Evolutionary conservation across 805 yeast species (phyloP).

Genomic region (Saccharomycopsis selenospora): DNA sequence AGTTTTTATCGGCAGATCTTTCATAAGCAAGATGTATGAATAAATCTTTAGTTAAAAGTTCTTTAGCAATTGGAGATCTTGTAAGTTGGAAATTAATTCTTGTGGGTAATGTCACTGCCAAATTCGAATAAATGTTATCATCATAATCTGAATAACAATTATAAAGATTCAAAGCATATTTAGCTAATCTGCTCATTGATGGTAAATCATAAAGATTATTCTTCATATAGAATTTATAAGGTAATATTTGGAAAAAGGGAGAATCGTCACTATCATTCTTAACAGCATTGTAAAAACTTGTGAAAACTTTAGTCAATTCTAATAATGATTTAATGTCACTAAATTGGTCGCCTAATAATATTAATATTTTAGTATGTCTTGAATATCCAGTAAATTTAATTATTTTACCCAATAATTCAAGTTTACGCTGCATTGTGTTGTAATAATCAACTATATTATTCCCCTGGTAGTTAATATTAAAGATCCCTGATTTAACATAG

Average conservation of each 20-base stretch:
- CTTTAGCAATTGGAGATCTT: slow-evolving; percentile 30
- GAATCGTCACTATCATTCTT: slow-evolving; percentile 27
- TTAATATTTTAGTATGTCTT: slow-evolving; percentile 40
- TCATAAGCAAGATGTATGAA: slow-evolving; percentile 83
- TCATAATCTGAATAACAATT: slow-evolving; percentile 42
- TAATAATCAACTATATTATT: slow-evolving; percentile 23
- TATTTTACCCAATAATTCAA: slow-evolving; percentile 16
- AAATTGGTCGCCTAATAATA: slow-evolving; percentile 44
- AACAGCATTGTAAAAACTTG: slow-evolving; percentile 37
- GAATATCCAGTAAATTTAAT: slow-evolving; percentile 22
- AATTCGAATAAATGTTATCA: slow-evolving; percentile 30
- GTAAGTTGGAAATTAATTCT: slow-evolving; percentile 39
- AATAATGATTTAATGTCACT: slow-evolving; percentile 38
- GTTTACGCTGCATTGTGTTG: slow-evolving; percentile 24
- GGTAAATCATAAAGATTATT: slow-evolving; percentile 29
- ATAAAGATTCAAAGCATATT: slow-evolving; percentile 48
- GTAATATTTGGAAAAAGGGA: slow-evolving; percentile 33
- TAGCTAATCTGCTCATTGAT: slow-evolving; percentile 33
- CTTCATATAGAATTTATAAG: slow-evolving; percentile 35
- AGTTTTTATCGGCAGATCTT: slow-evolving; percentile 68
- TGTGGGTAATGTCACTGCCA: slow-evolving; percentile 37
- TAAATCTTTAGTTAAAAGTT: slow-evolving; percentile 55
- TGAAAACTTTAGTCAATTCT: slow-evolving; percentile 39
- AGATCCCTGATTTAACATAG: slow-evolving; percentile 5
- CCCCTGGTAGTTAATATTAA: slow-evolving; percentile 9